A percentile compares a stretch with the other conserved stretches of the same genome.
Evolutionary conservation across 2,329 filamentous ascomycete genomes (phyloP).

Genomic region (Polychaeton citri): DNA sequence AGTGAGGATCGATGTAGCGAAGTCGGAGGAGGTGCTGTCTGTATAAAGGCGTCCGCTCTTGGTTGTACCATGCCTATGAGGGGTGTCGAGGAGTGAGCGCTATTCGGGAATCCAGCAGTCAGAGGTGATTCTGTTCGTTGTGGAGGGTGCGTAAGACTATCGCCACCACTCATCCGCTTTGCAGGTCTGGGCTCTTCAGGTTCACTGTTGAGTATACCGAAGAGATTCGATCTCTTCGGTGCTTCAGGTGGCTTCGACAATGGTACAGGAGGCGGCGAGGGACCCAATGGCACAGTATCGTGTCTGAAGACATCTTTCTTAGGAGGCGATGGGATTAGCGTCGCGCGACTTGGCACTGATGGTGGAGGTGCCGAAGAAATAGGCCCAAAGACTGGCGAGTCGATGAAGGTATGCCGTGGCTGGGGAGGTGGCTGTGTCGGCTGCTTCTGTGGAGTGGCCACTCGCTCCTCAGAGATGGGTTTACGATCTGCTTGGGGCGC

Average conservation of each 20-base stretch:
- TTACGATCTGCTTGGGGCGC: constrained; percentile 13
- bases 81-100: neutral
- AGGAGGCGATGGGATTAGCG: constrained; percentile 16
- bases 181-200: constrained; percentile 18
- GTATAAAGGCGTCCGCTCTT: neutral
- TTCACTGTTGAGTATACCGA: constrained; percentile 22
- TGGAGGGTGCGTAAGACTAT: constrained; percentile 6
- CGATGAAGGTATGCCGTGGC: constrained; percentile 3
- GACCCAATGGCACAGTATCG: constrained; percentile 12
- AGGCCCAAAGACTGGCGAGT: constrained; percentile 7
- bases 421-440: neutral
- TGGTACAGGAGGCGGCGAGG: constrained; percentile 5
- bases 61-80: neutral
- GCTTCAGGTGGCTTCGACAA: constrained; percentile 15
- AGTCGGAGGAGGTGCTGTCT: constrained; percentile 1
- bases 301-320: constrained; percentile 19
- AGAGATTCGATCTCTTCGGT: constrained; percentile 24
- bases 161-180: constrained; percentile 14
- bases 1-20: constrained; percentile 2
- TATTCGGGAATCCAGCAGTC: neutral
- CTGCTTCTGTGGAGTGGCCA: constrained; percentile 11
- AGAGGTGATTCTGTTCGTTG: constrained; percentile 6
- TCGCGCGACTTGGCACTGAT: constrained; percentile 8
- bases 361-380: constrained; percentile 8
- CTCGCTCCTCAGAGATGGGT: constrained; percentile 16